Conservation (phyloP, 192 early-diverging fungal genomes). For the Coemansia sp. region DNA sequence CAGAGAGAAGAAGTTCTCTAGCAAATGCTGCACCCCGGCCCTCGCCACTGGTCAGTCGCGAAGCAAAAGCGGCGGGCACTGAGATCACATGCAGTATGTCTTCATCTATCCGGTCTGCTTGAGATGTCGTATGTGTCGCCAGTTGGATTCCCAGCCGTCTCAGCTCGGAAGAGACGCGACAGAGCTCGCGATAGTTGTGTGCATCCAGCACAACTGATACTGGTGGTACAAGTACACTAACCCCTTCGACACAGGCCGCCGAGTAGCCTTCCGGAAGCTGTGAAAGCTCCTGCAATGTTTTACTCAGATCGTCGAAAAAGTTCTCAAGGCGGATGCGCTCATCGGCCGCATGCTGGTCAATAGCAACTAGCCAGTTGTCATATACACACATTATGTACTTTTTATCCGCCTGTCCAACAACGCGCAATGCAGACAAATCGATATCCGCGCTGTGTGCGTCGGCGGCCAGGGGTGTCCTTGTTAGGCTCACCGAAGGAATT, state of each 20-base stretch:
- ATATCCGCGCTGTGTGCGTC: background rate
- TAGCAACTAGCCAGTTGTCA: constrained; percentile 26
- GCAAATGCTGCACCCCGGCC: constrained; percentile 11
- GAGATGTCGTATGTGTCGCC: background rate
- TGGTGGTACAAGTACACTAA: constrained; percentile 39
- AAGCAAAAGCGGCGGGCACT: constrained; percentile 29
- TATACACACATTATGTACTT: constrained; percentile 44
- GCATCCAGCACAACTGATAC: constrained; percentile 9
- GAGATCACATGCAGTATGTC: constrained; percentile 7
- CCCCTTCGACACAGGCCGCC: constrained; percentile 17
- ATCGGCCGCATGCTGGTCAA: constrained; percentile 55
- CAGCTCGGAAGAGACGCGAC: background rate
- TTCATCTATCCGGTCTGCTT: background rate
- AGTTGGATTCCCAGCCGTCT: constrained; percentile 28
- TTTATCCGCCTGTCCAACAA: constrained; percentile 41
- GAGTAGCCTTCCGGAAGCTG: constrained; percentile 1
- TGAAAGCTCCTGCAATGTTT: constrained; percentile 5
- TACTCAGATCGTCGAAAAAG: constrained; percentile 11
- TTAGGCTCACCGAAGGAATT: background rate
- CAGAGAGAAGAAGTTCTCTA: constrained; percentile 23
- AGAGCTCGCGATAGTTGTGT: constrained; percentile 10
- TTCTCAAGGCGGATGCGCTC: constrained; percentile 45
- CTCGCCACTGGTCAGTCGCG: constrained; percentile 17
- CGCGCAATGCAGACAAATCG: constrained; percentile 5
- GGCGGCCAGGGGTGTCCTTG: background rate